Conservation (phyloP, 805 yeast species). For the Priceomyces haplophilus region DNA sequence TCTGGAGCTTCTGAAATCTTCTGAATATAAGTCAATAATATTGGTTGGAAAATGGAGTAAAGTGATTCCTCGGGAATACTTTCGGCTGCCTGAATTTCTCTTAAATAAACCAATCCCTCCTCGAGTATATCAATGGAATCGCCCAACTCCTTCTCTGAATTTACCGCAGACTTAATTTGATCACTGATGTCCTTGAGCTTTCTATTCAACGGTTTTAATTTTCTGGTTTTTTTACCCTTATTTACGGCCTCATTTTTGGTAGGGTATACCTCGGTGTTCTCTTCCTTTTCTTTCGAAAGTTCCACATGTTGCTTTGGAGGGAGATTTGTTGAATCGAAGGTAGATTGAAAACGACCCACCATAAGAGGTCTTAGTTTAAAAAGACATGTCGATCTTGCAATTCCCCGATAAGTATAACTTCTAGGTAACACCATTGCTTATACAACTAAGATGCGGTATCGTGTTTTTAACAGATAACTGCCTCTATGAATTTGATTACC, state of each 20-base stretch:
- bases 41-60: slow-evolving; percentile 26
- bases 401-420: background rate
- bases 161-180: slow-evolving; percentile 28
- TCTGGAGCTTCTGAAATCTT: slow-evolving; percentile 15
- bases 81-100: slow-evolving; percentile 36
- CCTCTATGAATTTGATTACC: background rate
- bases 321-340: slow-evolving; percentile 1
- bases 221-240: slow-evolving; percentile 2
- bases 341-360: slow-evolving; percentile 9
- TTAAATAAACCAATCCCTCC: slow-evolving; percentile 38
- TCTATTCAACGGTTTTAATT: slow-evolving; percentile 16
- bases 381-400: slow-evolving; percentile 3
- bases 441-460: too few relatives aligned
- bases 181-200: slow-evolving; percentile 33
- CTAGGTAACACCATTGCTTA: slow-evolving; percentile 18
- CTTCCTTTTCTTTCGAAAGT: background rate
- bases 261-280: background rate
- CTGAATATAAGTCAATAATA: slow-evolving; percentile 20
- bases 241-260: background rate
- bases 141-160: slow-evolving; percentile 14
- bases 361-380: background rate
- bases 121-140: slow-evolving; percentile 38
- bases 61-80: slow-evolving; percentile 24
- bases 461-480: too few relatives aligned
- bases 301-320: background rate